These are phyloP conservation scores for Globisporangium lucens DNA, from an alignment of 352 stramenopile species.

Conservation along the genomic window DNA sequence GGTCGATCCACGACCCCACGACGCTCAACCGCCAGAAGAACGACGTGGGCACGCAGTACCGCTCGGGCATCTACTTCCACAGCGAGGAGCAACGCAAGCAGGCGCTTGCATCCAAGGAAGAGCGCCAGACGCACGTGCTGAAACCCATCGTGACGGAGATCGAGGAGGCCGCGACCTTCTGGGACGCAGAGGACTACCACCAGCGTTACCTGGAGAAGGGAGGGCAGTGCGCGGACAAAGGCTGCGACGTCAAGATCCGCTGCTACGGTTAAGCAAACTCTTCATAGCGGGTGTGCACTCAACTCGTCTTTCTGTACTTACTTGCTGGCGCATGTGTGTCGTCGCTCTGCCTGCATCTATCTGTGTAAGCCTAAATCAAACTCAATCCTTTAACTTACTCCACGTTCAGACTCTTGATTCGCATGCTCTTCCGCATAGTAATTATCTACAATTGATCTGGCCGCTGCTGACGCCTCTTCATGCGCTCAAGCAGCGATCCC, in stretches of 20 bases:
- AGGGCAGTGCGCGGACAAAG: conserved; percentile 91
- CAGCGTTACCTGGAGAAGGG: conserved; percentile 97
- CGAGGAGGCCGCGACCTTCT: conserved; percentile 81
- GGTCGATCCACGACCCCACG: conserved; percentile 92
- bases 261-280: conserved; percentile 43
- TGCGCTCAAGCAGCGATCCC: conserved; percentile 34
- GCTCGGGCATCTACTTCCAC: conserved; percentile 94
- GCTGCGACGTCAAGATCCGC: conserved; percentile 84
- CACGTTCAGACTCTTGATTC: not conserved
- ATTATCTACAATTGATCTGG: not conserved
- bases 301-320: not conserved
- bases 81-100: conserved; percentile 85
- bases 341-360: not conserved
- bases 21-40: conserved; percentile 87
- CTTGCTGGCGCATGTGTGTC: not conserved
- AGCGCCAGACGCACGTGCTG: conserved; percentile 55
- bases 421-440: not conserved
- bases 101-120: conserved; percentile 56
- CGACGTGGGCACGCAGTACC: conserved; percentile 94
- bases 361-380: not conserved
- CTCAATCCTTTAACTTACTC: not conserved
- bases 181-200: conserved; percentile 93
- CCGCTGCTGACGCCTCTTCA: conserved; percentile 31
- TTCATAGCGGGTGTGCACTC: no score
- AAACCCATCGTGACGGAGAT: conserved; percentile 92